Evolutionary conservation across 2,329 filamentous ascomycete species (phyloP), one percentile per base, ranked within the genome.

Genomic region (Aspergillus sp.): DNA sequence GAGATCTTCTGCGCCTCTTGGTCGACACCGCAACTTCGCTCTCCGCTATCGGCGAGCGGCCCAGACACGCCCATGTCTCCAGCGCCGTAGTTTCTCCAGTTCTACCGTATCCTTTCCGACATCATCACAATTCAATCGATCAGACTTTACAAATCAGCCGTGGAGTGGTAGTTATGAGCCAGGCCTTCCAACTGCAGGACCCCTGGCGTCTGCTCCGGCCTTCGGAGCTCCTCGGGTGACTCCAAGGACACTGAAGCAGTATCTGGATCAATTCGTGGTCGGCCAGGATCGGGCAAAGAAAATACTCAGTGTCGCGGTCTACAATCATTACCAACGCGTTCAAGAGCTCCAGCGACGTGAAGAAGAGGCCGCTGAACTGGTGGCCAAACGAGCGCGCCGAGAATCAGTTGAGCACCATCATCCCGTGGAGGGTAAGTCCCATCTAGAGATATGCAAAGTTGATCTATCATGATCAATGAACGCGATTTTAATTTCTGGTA

Each of bases 251-350:
- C 79, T 99, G 63, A 97, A 97, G 78, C 86, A 90, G 66, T 88
- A 94, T 64, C 85, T 97, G 29, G 94, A 99, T 69, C 89, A 94
- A 67, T 99, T 95, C 69, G 93, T 99, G 1, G 93, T 99, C 3
- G 94, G 93, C 38, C 94, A 99, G 72, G 91, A 97, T 60, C 85
- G 91, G 54, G 91, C 94, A 23, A 79, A 99, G 79, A 95, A 96
- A 72, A 89, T 92, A 13, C 85, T 97, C 58, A 94, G 91, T 58
- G 88, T 93, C 3, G 91, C 93, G 5, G 89, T 99, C 23, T 97
- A 96, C 76, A 97, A 97, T 67, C 94, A 99, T 70, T 97, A 97
- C 68, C 91, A 97, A 72, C 85, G 89, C 44, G 83, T 96, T 54
- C 86, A 92, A 63, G 86, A 88, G 71, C 66, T 88, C 20, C 82